Evolutionary conservation across 305 asterid species (phyloP).

Genomic region (Coffea humblotiana): DNA sequence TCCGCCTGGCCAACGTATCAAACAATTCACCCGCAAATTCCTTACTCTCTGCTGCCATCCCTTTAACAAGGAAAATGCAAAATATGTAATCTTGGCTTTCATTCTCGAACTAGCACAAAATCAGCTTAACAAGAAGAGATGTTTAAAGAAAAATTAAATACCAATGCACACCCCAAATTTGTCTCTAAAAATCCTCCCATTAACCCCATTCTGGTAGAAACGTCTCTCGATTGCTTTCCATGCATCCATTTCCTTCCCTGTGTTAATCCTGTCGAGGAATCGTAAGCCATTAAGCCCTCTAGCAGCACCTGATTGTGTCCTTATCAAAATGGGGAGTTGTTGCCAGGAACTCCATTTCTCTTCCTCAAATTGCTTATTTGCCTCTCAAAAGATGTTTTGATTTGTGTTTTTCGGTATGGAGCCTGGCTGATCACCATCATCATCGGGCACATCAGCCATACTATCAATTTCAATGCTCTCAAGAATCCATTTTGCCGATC

Average conservation of each 20-base stretch:
- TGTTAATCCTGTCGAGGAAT: constrained; percentile 64
- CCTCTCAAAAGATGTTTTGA: constrained; percentile 10
- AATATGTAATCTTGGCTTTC: not conserved
- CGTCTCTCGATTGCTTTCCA: constrained; percentile 72
- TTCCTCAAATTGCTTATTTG: constrained; percentile 25
- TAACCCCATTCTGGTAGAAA: constrained; percentile 42
- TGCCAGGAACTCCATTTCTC: constrained; percentile 24
- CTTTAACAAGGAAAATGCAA: constrained; percentile 29
- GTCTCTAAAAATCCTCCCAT: constrained; percentile 62
- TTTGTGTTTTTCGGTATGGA: not conserved
- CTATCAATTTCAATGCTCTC: constrained; percentile 50
- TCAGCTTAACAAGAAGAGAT: not conserved
- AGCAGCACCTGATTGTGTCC: constrained; percentile 55
- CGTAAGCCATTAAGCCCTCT: constrained; percentile 69
- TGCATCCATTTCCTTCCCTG: constrained; percentile 83
- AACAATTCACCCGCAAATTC: constrained; percentile 78
- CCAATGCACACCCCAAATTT: constrained; percentile 89
- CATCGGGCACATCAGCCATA: constrained; percentile 42
- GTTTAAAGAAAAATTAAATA: constrained; percentile 24
- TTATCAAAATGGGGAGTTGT: constrained; percentile 29
- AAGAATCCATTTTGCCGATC: constrained; percentile 48
- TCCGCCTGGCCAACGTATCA: constrained; percentile 82
- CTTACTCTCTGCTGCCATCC: constrained; percentile 79
- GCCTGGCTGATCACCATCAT: constrained; percentile 15
- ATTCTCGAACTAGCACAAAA: not conserved